phyloP scores from a whole-genome alignment of 768 basidiomycete species.

The Suillus ampliporus region DNA sequence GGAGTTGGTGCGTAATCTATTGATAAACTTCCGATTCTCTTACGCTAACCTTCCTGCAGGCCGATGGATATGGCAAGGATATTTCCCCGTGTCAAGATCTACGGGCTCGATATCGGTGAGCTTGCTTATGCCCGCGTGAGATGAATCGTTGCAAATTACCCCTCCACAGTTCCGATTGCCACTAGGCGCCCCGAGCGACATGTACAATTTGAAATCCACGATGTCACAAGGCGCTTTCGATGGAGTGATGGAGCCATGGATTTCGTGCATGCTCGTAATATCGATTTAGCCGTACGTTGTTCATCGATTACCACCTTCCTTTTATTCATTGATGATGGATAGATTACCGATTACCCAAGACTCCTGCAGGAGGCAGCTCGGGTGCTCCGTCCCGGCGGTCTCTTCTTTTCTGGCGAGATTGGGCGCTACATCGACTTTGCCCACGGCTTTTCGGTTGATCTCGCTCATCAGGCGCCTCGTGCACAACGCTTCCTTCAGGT shows the following conservation, averaged over 20 bases:
- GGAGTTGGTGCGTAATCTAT: slow-evolving; percentile 61
- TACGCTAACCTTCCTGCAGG: slow-evolving; percentile 48
- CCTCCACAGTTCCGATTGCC: slow-evolving; percentile 66
- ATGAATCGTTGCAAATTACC: slow-evolving; percentile 18
- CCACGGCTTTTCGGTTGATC: slow-evolving; percentile 34
- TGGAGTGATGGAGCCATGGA: slow-evolving; percentile 65
- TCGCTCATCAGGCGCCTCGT: slow-evolving; percentile 28
- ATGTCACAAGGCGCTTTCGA: slow-evolving; percentile 57
- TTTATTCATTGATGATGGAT: slow-evolving; percentile 19
- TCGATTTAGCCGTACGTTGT: slow-evolving; percentile 63
- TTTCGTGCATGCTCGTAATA: slow-evolving; percentile 66
- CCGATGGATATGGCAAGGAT: slow-evolving; percentile 72
- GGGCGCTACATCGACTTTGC: slow-evolving; percentile 48
- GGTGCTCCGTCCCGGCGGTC: slow-evolving; percentile 70
- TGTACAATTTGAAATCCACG: slow-evolving; percentile 69
- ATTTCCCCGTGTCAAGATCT: slow-evolving; percentile 69
- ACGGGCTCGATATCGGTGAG: slow-evolving; percentile 80
- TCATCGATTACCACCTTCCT: slow-evolving; percentile 8
- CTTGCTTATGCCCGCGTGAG: slow-evolving; percentile 19
- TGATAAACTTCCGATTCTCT: slow-evolving; percentile 19
- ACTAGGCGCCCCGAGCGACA: slow-evolving; percentile 65
- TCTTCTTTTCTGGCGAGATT: slow-evolving; percentile 73
- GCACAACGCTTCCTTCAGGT: slow-evolving; percentile 41
- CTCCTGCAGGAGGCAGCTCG: slow-evolving; percentile 65
- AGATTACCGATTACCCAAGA: slow-evolving; percentile 61